Conservation (phyloP, 192 early-diverging fungal species). For the Podila epigama region DNA sequence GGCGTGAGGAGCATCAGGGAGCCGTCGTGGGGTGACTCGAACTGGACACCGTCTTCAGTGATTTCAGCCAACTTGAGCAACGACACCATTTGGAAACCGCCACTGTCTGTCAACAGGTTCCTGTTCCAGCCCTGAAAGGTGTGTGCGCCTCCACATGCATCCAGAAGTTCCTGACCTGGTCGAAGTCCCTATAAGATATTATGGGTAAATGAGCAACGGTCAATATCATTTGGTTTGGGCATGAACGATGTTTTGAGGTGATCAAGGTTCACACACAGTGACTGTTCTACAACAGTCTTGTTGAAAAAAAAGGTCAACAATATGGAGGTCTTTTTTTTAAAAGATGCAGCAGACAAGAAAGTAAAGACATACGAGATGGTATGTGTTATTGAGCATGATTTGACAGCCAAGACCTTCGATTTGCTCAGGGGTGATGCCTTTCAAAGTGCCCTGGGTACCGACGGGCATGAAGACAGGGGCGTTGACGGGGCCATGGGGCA, state of each 20-base stretch:
- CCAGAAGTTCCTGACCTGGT: conserved; percentile 79
- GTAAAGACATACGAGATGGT: conserved; percentile 75
- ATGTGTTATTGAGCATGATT: conserved; percentile 89
- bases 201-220: background rate
- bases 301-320: too few species aligned
- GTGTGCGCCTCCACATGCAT: conserved; percentile 78
- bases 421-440: conserved; percentile 82
- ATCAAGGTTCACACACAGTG: too few species aligned
- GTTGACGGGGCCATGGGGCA: conserved; percentile 84
- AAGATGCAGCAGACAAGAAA: background rate
- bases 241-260: too few species aligned
- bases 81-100: conserved; percentile 93
- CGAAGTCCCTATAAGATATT: conserved; percentile 56
- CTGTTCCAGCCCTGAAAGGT: conserved; percentile 83
- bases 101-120: conserved; percentile 82
- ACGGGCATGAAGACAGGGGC: conserved; percentile 93
- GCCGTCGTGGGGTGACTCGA: conserved; percentile 84
- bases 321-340: background rate
- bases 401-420: conserved; percentile 78
- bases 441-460: conserved; percentile 85
- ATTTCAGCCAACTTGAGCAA: conserved; percentile 83
- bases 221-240: too few species aligned
- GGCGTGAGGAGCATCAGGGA: conserved; percentile 85
- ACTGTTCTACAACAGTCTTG: too few species aligned
- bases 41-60: conserved; percentile 87